A percentile compares a stretch with the other conserved stretches of the same genome.
These are phyloP conservation scores for Iodosphaeria phyllophila DNA, from an alignment of 2,329 filamentous ascomycete genomes.

Conservation along the genomic window DNA sequence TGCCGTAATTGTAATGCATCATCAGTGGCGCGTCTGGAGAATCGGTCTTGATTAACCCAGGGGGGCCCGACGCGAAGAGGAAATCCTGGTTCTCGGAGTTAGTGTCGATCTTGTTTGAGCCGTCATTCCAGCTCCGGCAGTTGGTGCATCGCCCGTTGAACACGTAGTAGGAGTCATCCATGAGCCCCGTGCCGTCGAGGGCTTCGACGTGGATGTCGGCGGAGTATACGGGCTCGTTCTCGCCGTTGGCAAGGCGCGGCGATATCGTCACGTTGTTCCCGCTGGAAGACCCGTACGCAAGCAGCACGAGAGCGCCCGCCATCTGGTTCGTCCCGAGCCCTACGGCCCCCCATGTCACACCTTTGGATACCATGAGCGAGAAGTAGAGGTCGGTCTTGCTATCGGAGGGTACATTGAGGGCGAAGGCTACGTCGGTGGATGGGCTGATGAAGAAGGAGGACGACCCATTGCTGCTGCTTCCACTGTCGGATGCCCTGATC, in stretches of 20 bases:
- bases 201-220: conserved; percentile 22
- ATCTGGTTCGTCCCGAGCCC: conserved; percentile 34
- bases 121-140: conserved; percentile 28
- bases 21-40: conserved; percentile 23
- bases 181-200: conserved; percentile 27
- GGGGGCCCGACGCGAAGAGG: conserved; percentile 36
- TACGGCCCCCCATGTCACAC: conserved; percentile 31
- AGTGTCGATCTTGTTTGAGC: conserved; percentile 23
- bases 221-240: conserved; percentile 31
- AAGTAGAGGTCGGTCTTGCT: conserved; percentile 30
- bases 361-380: conserved; percentile 26
- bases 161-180: conserved; percentile 20
- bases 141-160: conserved; percentile 32
- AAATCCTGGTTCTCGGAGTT: conserved; percentile 25
- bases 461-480: conserved; percentile 5
- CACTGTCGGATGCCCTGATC: too few relatives aligned
- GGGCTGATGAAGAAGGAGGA: conserved; percentile 12
- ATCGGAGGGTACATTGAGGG: conserved; percentile 60
- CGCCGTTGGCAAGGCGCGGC: conserved; percentile 27
- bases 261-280: conserved; percentile 34
- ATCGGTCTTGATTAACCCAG: conserved; percentile 23
- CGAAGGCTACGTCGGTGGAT: conserved; percentile 27
- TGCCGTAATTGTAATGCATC: conserved; percentile 32
- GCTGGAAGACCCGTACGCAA: conserved; percentile 29
- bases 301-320: conserved; percentile 30